A percentile compares a stretch with the other conserved stretches of the same genome.
phyloP scores from a whole-genome alignment of 208 protist genomes.

The Trichomonas tenax region DNA sequence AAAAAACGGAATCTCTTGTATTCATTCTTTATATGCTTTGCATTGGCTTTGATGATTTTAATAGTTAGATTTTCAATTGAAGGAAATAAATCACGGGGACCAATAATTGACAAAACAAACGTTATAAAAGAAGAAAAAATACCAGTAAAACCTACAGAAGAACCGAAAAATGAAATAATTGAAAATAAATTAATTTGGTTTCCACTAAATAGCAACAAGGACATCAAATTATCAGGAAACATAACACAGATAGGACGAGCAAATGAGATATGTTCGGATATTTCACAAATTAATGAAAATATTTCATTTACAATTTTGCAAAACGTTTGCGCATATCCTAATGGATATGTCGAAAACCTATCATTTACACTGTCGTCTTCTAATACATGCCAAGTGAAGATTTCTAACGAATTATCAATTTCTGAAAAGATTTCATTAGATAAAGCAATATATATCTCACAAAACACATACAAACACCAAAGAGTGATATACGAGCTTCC shows the following conservation, averaged over 20 bases:
- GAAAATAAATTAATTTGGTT: background rate
- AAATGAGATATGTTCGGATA: background rate
- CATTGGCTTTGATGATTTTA: background rate
- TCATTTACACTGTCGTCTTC: background rate
- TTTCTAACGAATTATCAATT: background rate
- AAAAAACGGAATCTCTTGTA: background rate
- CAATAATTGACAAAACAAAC: background rate
- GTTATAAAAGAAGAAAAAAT: background rate
- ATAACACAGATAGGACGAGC: background rate
- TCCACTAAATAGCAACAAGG: background rate
- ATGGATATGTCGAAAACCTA: background rate
- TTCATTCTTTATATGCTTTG: background rate
- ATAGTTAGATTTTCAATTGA: background rate
- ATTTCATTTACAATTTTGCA: background rate
- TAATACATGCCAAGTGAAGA: background rate
- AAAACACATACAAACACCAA: background rate
- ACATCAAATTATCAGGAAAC: background rate
- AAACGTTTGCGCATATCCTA: background rate
- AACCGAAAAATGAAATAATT: background rate
- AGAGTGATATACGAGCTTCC: background rate
- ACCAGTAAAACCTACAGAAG: background rate
- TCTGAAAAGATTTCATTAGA: background rate
- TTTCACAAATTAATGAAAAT: background rate
- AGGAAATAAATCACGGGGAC: background rate
- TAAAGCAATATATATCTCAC: background rate